A percentile compares a stretch with the other conserved stretches of the same genome.
phyloP scores from a whole-genome alignment of 2,329 filamentous ascomycete genomes.

The Ophiostoma sp. region DNA sequence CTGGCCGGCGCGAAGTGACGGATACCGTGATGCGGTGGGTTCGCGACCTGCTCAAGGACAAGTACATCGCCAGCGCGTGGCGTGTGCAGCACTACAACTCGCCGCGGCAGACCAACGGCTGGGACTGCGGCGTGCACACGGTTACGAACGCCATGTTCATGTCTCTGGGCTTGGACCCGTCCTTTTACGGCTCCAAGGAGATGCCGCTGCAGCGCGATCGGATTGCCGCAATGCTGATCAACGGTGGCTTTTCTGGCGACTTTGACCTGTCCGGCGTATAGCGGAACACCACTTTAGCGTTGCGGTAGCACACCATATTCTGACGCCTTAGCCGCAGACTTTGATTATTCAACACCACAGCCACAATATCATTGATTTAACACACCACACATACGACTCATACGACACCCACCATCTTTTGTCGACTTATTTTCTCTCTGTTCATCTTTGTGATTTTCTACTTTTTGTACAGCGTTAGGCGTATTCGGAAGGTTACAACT shows the following conservation, averaged over 20 bases:
- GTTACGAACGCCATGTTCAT: conserved; percentile 66
- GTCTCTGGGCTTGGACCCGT: conserved; percentile 49
- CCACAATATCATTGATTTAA: too few species aligned
- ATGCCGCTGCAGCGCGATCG: conserved; percentile 56
- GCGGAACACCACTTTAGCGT: neutral
- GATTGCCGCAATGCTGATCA: conserved; percentile 61
- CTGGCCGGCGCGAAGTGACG: conserved; percentile 36
- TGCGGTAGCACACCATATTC: neutral
- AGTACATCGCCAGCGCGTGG: conserved; percentile 51
- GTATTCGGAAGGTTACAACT: neutral
- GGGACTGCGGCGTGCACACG: conserved; percentile 73
- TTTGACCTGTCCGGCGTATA: conserved; percentile 45
- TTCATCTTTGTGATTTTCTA: neutral
- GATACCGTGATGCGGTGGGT: conserved; percentile 50
- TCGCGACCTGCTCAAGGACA: conserved; percentile 49
- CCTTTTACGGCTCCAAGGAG: conserved; percentile 46
- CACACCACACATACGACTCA: too few species aligned
- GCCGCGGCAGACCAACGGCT: conserved; percentile 58
- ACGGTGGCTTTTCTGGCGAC: conserved; percentile 59
- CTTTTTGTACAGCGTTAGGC: neutral
- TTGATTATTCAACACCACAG: neutral
- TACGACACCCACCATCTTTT: neutral
- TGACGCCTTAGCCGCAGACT: neutral
- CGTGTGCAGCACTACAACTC: conserved; percentile 44
- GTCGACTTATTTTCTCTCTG: neutral